A percentile compares a stretch with the other conserved stretches of the same genome.
Evolutionary conservation across 2,329 filamentous ascomycete species (phyloP).

Genomic region (Exophiala aquamarina): DNA sequence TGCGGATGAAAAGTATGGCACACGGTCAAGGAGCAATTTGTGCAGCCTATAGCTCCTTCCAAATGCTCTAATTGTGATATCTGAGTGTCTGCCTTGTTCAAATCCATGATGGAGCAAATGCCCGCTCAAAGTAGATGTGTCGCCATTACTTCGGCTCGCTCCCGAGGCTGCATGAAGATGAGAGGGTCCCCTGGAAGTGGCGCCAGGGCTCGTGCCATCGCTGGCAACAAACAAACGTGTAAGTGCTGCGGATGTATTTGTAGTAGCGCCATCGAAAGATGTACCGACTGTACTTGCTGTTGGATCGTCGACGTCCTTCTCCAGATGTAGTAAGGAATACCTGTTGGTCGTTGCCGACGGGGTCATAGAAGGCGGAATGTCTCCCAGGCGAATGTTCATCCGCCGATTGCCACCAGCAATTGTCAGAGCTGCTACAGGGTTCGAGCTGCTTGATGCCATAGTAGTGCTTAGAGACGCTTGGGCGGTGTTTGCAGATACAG

Average conservation of each 20-base stretch:
- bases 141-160: slow-evolving; percentile 27
- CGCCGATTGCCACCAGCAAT: slow-evolving; percentile 21
- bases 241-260: slow-evolving; percentile 31
- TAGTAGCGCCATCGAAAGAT: slow-evolving; percentile 15
- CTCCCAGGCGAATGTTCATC: slow-evolving; percentile 10
- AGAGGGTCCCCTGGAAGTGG: slow-evolving; percentile 28
- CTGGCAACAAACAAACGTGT: slow-evolving; percentile 31
- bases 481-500: slow-evolving; percentile 36
- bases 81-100: slow-evolving; percentile 52
- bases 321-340: slow-evolving; percentile 28
- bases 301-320: slow-evolving; percentile 37
- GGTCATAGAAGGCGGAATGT: slow-evolving; percentile 11
- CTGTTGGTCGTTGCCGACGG: slow-evolving; percentile 16
- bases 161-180: slow-evolving; percentile 28
- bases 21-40: slow-evolving; percentile 55
- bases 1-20: slow-evolving; percentile 56
- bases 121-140: slow-evolving; percentile 46
- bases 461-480: slow-evolving; percentile 35
- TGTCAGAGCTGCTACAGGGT: slow-evolving; percentile 31
- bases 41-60: slow-evolving; percentile 53
- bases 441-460: slow-evolving; percentile 27
- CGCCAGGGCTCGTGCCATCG: slow-evolving; percentile 24
- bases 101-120: slow-evolving; percentile 55
- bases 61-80: slow-evolving; percentile 56
- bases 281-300: slow-evolving; percentile 17